phyloP scores from a whole-genome alignment of 768 basidiomycete species.

The Calocybe gangraenosa region DNA sequence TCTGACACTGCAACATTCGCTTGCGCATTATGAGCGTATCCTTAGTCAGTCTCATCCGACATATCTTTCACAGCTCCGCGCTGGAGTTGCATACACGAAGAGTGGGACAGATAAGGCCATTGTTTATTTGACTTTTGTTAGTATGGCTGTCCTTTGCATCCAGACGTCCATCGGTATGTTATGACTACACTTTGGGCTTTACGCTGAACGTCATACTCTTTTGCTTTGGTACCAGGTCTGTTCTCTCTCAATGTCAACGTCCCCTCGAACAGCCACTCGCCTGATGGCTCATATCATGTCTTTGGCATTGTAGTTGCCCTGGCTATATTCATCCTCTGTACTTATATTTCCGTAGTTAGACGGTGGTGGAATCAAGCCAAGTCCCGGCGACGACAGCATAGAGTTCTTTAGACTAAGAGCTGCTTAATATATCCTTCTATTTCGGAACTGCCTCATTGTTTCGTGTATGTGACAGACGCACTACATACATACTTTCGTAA shows the following conservation, averaged over 20 bases:
- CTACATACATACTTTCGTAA: no score
- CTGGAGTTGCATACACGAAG: slow-evolving; percentile 55
- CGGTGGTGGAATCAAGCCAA: slow-evolving; percentile 58
- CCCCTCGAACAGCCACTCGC: slow-evolving; percentile 46
- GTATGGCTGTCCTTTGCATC: slow-evolving; percentile 61
- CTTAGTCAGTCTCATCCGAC: slow-evolving; percentile 84
- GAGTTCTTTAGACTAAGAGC: background rate
- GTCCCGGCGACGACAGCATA: slow-evolving; percentile 31
- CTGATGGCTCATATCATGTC: slow-evolving; percentile 36
- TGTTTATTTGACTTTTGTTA: slow-evolving; percentile 62
- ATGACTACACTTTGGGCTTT: background rate
- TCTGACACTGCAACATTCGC: slow-evolving; percentile 76
- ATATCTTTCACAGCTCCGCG: slow-evolving; percentile 74
- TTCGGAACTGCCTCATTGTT: no score
- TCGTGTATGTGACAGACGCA: no score
- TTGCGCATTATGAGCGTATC: slow-evolving; percentile 85
- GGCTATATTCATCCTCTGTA: slow-evolving; percentile 37
- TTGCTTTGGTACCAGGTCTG: slow-evolving; percentile 39
- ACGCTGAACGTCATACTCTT: background rate
- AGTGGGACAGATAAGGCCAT: slow-evolving; percentile 62
- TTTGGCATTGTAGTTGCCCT: slow-evolving; percentile 55
- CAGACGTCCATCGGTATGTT: slow-evolving; percentile 55
- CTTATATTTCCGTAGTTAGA: slow-evolving; percentile 45
- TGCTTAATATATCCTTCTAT: background rate
- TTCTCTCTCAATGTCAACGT: slow-evolving; percentile 65